Evolutionary conservation across 768 basidiomycete genomes (phyloP), one percentile per base, ranked within the genome.

Genomic region (Tulasnella sp.): DNA sequence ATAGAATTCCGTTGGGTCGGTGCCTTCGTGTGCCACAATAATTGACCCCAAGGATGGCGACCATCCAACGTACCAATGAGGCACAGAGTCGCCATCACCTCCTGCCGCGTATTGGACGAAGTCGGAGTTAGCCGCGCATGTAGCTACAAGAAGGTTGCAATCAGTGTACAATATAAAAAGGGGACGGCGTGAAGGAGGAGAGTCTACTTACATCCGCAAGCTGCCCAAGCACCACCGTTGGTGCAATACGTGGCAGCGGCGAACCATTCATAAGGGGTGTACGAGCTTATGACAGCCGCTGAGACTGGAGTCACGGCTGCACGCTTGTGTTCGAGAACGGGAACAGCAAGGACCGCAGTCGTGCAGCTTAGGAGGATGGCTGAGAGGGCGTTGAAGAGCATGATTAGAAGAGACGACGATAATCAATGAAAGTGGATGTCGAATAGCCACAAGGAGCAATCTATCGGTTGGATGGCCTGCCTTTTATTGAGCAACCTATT

Each of bases 1-100:
- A 44, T 52, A 22, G 44, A 55, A 21, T 38, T 55, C 21, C 10
- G 53, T 55, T 19, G 53, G 53, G 30, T 55, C 53, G 45, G 53
- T 55, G 4, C 53, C 53, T 24, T 55, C 34, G 22, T 55, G 53
- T 10, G 30, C 42, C 5, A 55, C 21, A 22, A 55, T n/a, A 48
- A 48, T 29, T 22, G 46, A 48, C 7, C 46, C n/a, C 46, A 48
- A n/a, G 7, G 46, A 5, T n/a, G 53, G 34, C 11, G 21, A 55
- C 17, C 19, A 55, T n/a, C 53, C 53, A 41, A 55, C 53, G 41
- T 19, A 55, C 21, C 19, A 55, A 31, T 44, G 31, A 45, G 53
- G 53, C 15, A 12, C 44, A 19, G 34, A 44, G 27, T 41, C 53
- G n/a, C 53, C 53, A 29, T 55, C 53, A 45, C 53, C 53, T 21